Base-by-base conservation (phyloP, 805 yeast species). In the Yamadazyma phyllophila region DNA sequence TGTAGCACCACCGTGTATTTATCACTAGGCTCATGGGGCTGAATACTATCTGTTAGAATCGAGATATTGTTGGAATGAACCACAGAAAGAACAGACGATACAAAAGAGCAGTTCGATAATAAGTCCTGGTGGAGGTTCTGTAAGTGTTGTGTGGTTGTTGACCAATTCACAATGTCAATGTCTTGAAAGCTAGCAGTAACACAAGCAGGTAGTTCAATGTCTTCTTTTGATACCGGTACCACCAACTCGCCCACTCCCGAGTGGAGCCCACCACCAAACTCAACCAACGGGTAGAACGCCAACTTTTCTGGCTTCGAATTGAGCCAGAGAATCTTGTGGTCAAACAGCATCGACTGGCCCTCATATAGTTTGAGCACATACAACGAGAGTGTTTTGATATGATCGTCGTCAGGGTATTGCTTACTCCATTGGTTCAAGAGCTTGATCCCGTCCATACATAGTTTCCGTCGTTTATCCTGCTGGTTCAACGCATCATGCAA, bases 71-170 rank as follows among this genome's bases (percentile, higher is more conserved):
- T 54, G 16, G 57, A 56, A 14, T 62, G 60, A 0, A 69, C 57
- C 1, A 82, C 62, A 1, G 88, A 77, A 12, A 85, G 65, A 12
- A 87, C 56, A 0, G 91, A 71, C 2, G 90, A 81, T 2, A 88
- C 87, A 57, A 88, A 80, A 0, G 96, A 86, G 62, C 96, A 88
- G 60, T 88, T 83, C 7, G 80, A 68, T n/a, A 78, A 56, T 1
- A 66, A 50, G 46, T 78, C 82, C 53, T 81, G 85, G 54, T 67
- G 73, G 10, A 80, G 41, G 24, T 63, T 58, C 1, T 43, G 42
- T 12, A 70, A 48, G 40, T 52, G 54, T 9, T 47, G 31, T 32
- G 20, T 24, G 27, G 57, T 35, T 51, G 76, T n/a, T 64, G 96
- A 33, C 59, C 85, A 34, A 30, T 78, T 59, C 82, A 15, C 33